Evolutionary conservation across 2,329 filamentous ascomycete genomes (phyloP).

Genomic region (Beauveria asiatica): DNA sequence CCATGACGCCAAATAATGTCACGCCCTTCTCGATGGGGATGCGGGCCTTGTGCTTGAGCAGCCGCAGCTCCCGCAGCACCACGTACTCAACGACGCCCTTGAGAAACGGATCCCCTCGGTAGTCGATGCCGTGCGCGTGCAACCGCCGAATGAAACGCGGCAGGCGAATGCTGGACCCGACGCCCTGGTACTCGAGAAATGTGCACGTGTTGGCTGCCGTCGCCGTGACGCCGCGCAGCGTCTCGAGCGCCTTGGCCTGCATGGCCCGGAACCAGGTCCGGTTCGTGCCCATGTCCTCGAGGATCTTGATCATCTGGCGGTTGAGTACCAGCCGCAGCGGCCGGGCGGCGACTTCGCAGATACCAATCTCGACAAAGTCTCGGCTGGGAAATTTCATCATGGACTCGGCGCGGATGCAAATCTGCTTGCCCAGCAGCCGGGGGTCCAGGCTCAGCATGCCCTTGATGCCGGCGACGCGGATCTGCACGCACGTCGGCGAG

Average conservation of each 20-base stretch:
- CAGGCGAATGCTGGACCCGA: constrained; percentile 53
- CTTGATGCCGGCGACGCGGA: constrained; percentile 66
- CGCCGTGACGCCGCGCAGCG: constrained; percentile 50
- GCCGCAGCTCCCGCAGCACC: constrained; percentile 60
- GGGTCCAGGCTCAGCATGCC: constrained; percentile 68
- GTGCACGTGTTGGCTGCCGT: constrained; percentile 52
- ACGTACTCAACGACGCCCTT: constrained; percentile 61
- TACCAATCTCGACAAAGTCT: constrained; percentile 51
- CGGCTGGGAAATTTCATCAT: constrained; percentile 70
- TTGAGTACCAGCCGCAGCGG: constrained; percentile 66
- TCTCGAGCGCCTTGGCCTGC: constrained; percentile 53
- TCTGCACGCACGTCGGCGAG: constrained; percentile 61
- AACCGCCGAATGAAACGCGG: constrained; percentile 54
- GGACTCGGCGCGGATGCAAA: constrained; percentile 56
- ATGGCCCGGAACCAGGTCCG: constrained; percentile 52
- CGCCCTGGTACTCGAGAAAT: constrained; percentile 54
- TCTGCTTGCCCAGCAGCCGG: constrained; percentile 44
- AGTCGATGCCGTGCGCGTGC: constrained; percentile 50
- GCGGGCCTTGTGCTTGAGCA: constrained; percentile 69
- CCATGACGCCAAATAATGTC: constrained; percentile 78
- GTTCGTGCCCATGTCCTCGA: constrained; percentile 65
- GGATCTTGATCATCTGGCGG: constrained; percentile 73
- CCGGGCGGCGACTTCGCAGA: constrained; percentile 60
- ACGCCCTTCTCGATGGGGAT: constrained; percentile 63
- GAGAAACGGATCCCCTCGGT: constrained; percentile 60